phyloP scores from a whole-genome alignment of 805 yeast genomes.

The Suhomyces tanzawaensis region DNA sequence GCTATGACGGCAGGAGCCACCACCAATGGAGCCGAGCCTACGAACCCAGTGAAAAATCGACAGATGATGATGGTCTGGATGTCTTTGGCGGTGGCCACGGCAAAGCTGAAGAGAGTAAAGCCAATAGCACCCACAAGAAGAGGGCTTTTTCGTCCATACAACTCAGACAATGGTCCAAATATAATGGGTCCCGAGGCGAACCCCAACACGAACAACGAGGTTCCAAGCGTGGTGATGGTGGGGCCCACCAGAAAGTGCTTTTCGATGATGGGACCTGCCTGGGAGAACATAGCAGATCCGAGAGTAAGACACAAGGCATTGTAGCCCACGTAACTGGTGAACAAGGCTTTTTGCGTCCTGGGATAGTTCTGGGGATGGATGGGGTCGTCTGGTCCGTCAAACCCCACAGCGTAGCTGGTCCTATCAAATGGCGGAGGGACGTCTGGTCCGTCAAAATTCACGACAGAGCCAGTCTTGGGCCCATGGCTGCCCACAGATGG shows the following conservation, averaged over 20 bases:
- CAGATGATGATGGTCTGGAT: constrained; percentile 73
- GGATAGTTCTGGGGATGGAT: constrained; percentile 72
- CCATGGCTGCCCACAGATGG: constrained; percentile 63
- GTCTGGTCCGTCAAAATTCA: constrained; percentile 47
- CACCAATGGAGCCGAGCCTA: constrained; percentile 84
- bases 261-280: constrained; percentile 51
- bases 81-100: constrained; percentile 72
- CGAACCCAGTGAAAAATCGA: constrained; percentile 75
- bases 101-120: constrained; percentile 45
- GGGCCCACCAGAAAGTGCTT: constrained; percentile 55
- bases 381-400: constrained; percentile 79
- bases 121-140: constrained; percentile 40
- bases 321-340: constrained; percentile 28
- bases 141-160: constrained; percentile 40
- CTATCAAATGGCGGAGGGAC: constrained; percentile 60
- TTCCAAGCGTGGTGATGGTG: constrained; percentile 71
- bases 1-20: constrained; percentile 87
- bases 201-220: constrained; percentile 82
- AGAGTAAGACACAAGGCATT: constrained; percentile 25
- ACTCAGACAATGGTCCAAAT: constrained; percentile 16
- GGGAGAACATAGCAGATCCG: constrained; percentile 53
- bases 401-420: constrained; percentile 61
- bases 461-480: too few relatives aligned
- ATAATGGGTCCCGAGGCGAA: constrained; percentile 90
- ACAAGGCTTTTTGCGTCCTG: constrained; percentile 19